Evolutionary conservation across 495 filamentous ascomycete genomes (phyloP), one percentile per base, ranked within the genome.

Genomic region (Penicillium crystallinum): DNA sequence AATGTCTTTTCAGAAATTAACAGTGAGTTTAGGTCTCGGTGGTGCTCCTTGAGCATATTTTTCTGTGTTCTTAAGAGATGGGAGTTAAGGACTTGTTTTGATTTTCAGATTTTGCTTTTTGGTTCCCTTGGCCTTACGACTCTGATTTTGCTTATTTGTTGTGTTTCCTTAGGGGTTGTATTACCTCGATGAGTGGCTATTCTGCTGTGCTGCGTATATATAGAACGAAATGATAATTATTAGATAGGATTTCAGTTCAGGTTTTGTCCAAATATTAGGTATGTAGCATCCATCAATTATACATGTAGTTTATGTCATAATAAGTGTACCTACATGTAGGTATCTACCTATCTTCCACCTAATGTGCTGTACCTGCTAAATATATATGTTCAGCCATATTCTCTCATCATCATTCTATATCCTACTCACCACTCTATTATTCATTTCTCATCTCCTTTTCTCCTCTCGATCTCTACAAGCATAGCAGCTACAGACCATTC

Each of bases 21-120:
- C n/a, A 3, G 14, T 9, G 11, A 18, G 14, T 0, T 33, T 36
- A 57, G 60, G 57, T 41, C 51, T 63, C 8, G 57, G 60, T 30
- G 57, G 60, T 18, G 57, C 40, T 11, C 46, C 42, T 52, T 58
- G 27, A 29, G 37, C 14, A n/a, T 1, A 1, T 5, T 41, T 46
- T 21, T 33, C 14, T 49, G 2, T 44, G 10, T 19, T 17, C 6
- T 48, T 48, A 6, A 15, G 9, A 4, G 9, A 5, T 27, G 18
- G 35, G 11, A 29, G 30, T 44, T 44, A 31, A 15, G 9, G 33
- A 4, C 12, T 29, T 25, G 8, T 21, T 29, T 30, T 4, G 2
- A 3, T 7, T 27, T 27, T 3, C 23, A 3, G 23, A 27, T 3
- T 27, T 45, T 46, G 36, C 4, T 34, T 15, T 3, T 43, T 44